Conservation (phyloP, 1,284 basidiomycete genomes). For the Rhodofomes roseus region DNA sequence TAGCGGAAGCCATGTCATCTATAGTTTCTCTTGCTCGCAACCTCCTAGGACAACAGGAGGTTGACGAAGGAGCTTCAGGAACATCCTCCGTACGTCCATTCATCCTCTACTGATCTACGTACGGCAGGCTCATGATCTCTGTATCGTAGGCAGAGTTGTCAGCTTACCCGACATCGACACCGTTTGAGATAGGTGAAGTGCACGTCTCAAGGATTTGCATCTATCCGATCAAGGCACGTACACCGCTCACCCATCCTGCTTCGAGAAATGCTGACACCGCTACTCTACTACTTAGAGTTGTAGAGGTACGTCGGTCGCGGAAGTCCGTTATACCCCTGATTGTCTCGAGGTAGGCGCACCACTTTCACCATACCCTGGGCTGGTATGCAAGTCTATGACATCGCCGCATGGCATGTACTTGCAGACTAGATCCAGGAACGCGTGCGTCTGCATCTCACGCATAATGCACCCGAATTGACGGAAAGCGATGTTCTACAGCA, state of each 20-base stretch:
- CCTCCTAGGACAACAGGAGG: neutral
- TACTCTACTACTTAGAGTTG: constrained; percentile 43
- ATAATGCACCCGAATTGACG: neutral
- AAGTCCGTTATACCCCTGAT: constrained; percentile 50
- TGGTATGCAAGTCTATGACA: constrained; percentile 1
- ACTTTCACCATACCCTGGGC: neutral
- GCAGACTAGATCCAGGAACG: neutral
- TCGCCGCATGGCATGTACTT: neutral
- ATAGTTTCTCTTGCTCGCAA: neutral
- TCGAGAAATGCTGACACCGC: constrained; percentile 10
- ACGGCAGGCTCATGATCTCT: neutral
- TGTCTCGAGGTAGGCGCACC: constrained; percentile 56
- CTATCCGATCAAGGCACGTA: constrained; percentile 66
- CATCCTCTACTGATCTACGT: neutral
- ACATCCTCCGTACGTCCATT: neutral
- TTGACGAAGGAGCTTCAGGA: neutral
- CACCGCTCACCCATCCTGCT: neutral
- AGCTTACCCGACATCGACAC: constrained; percentile 3
- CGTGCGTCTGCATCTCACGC: neutral
- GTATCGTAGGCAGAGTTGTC: neutral
- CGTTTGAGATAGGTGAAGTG: constrained; percentile 32
- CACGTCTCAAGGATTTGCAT: constrained; percentile 58
- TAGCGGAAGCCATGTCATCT: neutral
- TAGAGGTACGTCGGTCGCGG: constrained; percentile 55
- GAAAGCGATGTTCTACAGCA: constrained; percentile 41